Conservation (phyloP, 1,139 yeast species). For the Meyerozyma elateridarum region DNA sequence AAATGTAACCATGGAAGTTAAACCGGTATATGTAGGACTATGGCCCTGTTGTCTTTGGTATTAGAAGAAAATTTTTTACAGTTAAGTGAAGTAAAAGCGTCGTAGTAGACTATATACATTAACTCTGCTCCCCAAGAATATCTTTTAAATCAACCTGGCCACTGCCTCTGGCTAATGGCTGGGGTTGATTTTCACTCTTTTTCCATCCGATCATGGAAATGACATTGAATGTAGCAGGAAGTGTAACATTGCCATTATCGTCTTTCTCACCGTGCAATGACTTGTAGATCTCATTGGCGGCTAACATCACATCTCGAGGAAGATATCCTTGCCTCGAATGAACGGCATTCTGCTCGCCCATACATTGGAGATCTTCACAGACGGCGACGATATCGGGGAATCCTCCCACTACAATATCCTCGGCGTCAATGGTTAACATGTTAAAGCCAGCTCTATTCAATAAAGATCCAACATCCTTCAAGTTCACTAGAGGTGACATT, state of each 20-base stretch:
- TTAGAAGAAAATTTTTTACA: no score
- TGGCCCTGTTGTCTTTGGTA: no score
- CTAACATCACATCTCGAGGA: slow-evolving; percentile 62
- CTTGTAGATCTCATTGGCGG: slow-evolving; percentile 73
- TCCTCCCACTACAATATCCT: slow-evolving; percentile 74
- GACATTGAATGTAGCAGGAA: slow-evolving; percentile 67
- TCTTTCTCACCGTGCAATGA: slow-evolving; percentile 65
- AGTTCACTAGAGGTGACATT: slow-evolving; percentile 75
- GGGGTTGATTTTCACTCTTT: slow-evolving; percentile 61
- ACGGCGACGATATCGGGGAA: slow-evolving; percentile 70
- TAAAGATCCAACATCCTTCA: slow-evolving; percentile 70
- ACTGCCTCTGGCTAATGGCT: slow-evolving; percentile 69
- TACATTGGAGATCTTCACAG: slow-evolving; percentile 65
- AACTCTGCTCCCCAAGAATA: slow-evolving; percentile 30
- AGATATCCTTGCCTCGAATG: slow-evolving; percentile 50
- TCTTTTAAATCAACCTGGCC: slow-evolving; percentile 68
- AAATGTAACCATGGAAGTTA: no score
- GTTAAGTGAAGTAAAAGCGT: no score
- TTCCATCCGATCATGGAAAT: slow-evolving; percentile 91
- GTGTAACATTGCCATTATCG: slow-evolving; percentile 34
- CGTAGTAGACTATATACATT: no score
- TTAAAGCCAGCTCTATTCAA: slow-evolving; percentile 74
- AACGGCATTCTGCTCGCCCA: slow-evolving; percentile 84
- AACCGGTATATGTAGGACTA: no score
- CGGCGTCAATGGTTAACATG: slow-evolving; percentile 79